A percentile compares a stretch with the other conserved stretches of the same genome.
Evolutionary conservation across 1,284 basidiomycete species (phyloP).

Genomic region (Xerocomus amazonicus): DNA sequence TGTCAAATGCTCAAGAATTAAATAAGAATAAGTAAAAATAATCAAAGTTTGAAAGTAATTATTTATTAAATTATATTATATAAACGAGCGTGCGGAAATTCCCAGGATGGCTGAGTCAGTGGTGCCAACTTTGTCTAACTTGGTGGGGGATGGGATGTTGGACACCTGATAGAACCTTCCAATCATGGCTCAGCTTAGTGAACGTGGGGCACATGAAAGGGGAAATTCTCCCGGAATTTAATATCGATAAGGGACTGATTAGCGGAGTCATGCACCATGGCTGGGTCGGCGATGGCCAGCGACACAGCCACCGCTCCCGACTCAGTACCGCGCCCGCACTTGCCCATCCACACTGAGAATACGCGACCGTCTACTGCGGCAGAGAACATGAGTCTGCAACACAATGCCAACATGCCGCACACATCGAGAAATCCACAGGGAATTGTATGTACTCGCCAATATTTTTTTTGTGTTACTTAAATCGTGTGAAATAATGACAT

Average conservation of each 20-base stretch:
- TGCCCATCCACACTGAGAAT: too few relatives aligned
- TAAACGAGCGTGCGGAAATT: not conserved
- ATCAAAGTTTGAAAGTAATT: conserved; percentile 9
- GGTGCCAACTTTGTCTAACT: too few relatives aligned
- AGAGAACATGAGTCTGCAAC: too few relatives aligned
- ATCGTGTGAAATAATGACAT: conserved; percentile 30
- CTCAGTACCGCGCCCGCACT: not conserved
- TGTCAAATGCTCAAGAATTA: conserved; percentile 26
- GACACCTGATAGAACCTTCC: conserved; percentile 1
- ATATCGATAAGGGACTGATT: conserved; percentile 20
- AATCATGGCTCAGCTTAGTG: conserved; percentile 6
- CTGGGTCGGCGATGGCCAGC: conserved; percentile 27
- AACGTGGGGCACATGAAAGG: conserved; percentile 8
- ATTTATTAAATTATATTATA: too few relatives aligned
- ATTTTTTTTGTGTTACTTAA: too few relatives aligned
- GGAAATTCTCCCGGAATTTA: conserved; percentile 3
- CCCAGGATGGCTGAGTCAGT: conserved; percentile 9
- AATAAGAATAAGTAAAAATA: conserved; percentile 26
- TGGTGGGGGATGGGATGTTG: not conserved
- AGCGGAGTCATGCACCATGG: conserved; percentile 14
- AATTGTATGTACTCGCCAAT: conserved; percentile 4
- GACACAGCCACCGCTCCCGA: conserved; percentile 20
- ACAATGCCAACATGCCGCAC: too few relatives aligned
- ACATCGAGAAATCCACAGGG: not conserved
- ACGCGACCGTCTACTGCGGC: too few relatives aligned